Evolutionary conservation across 352 stramenopile genomes (phyloP).

Genomic region (Phytopythium kandeliae): DNA sequence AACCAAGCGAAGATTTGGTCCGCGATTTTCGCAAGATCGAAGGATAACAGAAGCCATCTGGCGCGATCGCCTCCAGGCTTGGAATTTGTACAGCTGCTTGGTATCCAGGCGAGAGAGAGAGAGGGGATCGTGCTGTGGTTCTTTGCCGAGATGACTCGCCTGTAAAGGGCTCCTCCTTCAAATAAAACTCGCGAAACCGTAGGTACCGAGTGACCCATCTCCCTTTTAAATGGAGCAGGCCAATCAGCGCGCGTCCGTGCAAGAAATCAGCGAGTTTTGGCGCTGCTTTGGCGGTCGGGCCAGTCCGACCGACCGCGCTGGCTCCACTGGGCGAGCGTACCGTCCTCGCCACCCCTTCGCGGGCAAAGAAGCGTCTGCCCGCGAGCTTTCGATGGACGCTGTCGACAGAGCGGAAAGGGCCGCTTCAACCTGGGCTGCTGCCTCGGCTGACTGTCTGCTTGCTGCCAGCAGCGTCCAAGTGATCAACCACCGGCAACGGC

Average conservation of each 20-base stretch:
- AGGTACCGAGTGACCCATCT: constrained; percentile 4
- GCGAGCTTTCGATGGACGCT: background rate
- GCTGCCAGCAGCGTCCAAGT: too few species aligned
- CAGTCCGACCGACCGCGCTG: background rate
- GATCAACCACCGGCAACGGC: background rate
- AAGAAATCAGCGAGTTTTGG: background rate
- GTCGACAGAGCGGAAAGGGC: background rate
- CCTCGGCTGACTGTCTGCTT: too few species aligned
- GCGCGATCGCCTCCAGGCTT: too few species aligned
- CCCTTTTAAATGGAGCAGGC: constrained; percentile 19
- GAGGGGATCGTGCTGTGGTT: too few species aligned
- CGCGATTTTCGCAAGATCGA: too few species aligned
- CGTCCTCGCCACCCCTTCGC: constrained; percentile 3
- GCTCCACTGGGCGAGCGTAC: background rate
- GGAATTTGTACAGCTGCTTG: too few species aligned
- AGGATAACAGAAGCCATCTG: too few species aligned
- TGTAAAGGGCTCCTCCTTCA: background rate
- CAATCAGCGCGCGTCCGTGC: constrained; percentile 19
- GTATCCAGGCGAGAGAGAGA: too few species aligned
- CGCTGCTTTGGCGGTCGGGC: background rate
- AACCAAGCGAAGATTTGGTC: too few species aligned
- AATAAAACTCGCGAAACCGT: constrained; percentile 7
- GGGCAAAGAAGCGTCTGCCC: background rate
- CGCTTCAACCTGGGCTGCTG: constrained; percentile 1
- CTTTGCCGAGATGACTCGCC: too few species aligned